Percentiles rank a stretch among this genome's conserved stretches.
phyloP scores from a whole-genome alignment of 2,329 filamentous ascomycete species.

The Botryotinia calthae region DNA sequence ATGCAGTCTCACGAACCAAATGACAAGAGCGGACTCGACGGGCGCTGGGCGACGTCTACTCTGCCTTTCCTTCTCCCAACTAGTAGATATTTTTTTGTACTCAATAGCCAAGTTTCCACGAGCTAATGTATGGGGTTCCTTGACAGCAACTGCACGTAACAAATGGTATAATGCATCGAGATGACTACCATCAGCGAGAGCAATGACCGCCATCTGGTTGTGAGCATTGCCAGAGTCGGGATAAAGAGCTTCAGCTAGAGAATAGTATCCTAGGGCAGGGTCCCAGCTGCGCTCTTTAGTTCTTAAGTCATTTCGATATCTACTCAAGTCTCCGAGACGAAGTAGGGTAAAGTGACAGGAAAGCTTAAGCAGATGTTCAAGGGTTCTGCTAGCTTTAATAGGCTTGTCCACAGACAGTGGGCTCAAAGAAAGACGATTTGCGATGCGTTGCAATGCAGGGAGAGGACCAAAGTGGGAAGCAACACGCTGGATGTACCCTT shows the following conservation, averaged over 20 bases:
- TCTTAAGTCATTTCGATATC: conserved; percentile 76
- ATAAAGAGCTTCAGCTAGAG: conserved; percentile 73
- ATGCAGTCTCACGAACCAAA: conserved; percentile 85
- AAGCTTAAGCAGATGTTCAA: conserved; percentile 53
- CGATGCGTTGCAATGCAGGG: conserved; percentile 35
- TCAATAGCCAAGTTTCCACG: conserved; percentile 74
- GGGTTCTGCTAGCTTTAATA: conserved; percentile 28
- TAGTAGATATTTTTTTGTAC: conserved; percentile 63
- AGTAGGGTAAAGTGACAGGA: conserved; percentile 83
- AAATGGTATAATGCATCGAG: conserved; percentile 86
- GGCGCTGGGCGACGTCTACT: conserved; percentile 29
- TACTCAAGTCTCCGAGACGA: conserved; percentile 82
- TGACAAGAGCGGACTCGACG: conserved; percentile 57
- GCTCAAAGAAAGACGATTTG: conserved; percentile 34
- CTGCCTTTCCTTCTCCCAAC: conserved; percentile 55
- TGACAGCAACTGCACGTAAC: conserved; percentile 75
- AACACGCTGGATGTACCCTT: conserved; percentile 76
- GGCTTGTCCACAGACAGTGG: conserved; percentile 32
- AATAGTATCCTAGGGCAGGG: conserved; percentile 79
- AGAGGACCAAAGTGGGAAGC: conserved; percentile 53
- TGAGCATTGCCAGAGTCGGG: conserved; percentile 78
- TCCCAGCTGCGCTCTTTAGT: conserved; percentile 71
- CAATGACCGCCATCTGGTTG: conserved; percentile 88
- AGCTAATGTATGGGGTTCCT: conserved; percentile 72
- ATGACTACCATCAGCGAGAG: conserved; percentile 73